Percentiles rank a stretch among this genome's conserved stretches.
These are phyloP conservation scores for Trapa bicornis DNA, from an alignment of 345 rosid genomes.

Conservation along the genomic window DNA sequence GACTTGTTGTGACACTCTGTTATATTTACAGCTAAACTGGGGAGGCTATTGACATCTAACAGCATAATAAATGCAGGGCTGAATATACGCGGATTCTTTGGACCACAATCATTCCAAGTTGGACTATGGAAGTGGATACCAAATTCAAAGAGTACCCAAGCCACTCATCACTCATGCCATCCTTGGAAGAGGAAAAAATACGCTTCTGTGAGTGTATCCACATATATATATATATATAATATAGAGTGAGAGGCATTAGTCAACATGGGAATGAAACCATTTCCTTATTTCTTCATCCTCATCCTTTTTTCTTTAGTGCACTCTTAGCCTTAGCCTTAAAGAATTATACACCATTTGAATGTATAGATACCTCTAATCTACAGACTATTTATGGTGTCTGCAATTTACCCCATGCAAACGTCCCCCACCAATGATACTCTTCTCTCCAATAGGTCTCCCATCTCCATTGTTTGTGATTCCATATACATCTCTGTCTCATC, in stretches of 20 bases:
- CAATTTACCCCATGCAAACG: not conserved
- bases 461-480: not conserved
- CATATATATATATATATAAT: too few relatives aligned
- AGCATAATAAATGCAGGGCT: not conserved
- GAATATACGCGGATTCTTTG: not conserved
- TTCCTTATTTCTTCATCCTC: conserved; percentile 3
- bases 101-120: conserved; percentile 1
- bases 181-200: too few relatives aligned
- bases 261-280: conserved; percentile 9
- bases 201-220: not conserved
- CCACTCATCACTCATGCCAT: not conserved
- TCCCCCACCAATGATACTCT: too few relatives aligned
- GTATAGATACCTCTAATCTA: not conserved
- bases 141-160: conserved; percentile 3
- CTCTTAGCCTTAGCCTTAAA: not conserved
- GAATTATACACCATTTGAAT: conserved; percentile 6
- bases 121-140: not conserved
- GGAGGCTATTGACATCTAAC: not conserved
- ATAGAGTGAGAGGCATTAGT: conserved; percentile 4
- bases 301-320: conserved; percentile 3
- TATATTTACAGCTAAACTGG: not conserved
- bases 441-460: not conserved
- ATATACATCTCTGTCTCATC: not conserved
- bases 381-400: conserved; percentile 1
- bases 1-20: not conserved